Conservation (phyloP, 108 stramenopile species). For the Cyclotella distinguenda region DNA sequence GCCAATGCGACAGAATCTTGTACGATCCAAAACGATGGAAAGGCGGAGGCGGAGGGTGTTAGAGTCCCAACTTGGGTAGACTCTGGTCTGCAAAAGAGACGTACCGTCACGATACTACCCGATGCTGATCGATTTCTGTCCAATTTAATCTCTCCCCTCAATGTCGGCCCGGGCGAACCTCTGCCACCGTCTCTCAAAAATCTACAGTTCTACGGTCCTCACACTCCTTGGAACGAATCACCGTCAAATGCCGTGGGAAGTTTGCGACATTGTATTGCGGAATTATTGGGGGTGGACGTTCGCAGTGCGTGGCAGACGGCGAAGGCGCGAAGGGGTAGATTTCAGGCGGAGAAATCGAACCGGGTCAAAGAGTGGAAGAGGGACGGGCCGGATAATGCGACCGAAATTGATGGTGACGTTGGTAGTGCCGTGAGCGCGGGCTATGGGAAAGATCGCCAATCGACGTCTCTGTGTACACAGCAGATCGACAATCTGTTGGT, state of each 20-base stretch:
- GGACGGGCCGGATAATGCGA: neutral
- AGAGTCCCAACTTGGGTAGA: slow-evolving; percentile 72
- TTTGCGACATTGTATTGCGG: slow-evolving; percentile 49
- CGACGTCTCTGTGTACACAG: slow-evolving; percentile 58
- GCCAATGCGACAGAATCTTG: no score
- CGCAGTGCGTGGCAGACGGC: slow-evolving; percentile 75
- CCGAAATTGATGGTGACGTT: neutral
- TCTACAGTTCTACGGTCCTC: slow-evolving; percentile 73
- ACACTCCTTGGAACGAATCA: slow-evolving; percentile 44
- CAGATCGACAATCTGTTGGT: slow-evolving; percentile 82
- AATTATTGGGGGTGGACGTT: slow-evolving; percentile 83
- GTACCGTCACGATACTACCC: slow-evolving; percentile 51
- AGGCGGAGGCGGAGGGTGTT: slow-evolving; percentile 3
- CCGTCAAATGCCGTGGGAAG: slow-evolving; percentile 36
- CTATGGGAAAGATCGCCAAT: neutral
- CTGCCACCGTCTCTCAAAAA: slow-evolving; percentile 28
- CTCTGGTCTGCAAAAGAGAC: slow-evolving; percentile 62
- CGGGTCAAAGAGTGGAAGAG: slow-evolving; percentile 47
- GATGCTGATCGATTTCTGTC: slow-evolving; percentile 39
- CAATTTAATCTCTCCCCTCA: slow-evolving; percentile 36
- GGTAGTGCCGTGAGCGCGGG: neutral
- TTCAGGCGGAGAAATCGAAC: slow-evolving; percentile 69
- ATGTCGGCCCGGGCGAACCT: neutral
- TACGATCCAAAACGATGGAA: neutral
- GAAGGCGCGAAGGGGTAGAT: slow-evolving; percentile 75